phyloP scores from a whole-genome alignment of 2,329 filamentous ascomycete species.

The Exophiala sideris region DNA sequence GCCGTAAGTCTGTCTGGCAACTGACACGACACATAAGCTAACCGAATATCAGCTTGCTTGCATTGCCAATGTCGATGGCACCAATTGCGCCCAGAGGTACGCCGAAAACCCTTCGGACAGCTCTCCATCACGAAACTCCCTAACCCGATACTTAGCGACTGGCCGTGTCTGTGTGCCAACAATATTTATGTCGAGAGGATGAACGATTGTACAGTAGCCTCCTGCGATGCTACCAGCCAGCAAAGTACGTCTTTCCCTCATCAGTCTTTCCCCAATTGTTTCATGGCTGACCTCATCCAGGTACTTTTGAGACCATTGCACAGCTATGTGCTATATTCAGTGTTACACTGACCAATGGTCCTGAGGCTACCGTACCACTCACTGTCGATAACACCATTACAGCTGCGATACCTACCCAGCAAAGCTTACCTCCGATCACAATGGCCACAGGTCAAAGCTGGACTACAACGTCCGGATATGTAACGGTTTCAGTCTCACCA shows the following conservation, averaged over 20 bases:
- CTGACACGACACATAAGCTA: no score
- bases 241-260: conserved; percentile 21
- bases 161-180: conserved; percentile 27
- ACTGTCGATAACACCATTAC: conserved; percentile 22
- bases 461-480: conserved; percentile 5
- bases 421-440: conserved; percentile 16
- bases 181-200: conserved; percentile 23
- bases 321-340: conserved; percentile 25
- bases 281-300: conserved; percentile 13
- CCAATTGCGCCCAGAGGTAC: conserved; percentile 21
- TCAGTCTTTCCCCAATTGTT: no score
- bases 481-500: background rate
- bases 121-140: background rate
- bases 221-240: conserved; percentile 24
- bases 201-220: conserved; percentile 21
- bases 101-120: background rate
- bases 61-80: conserved; percentile 25
- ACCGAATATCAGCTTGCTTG: conserved; percentile 16
- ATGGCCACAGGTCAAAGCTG: background rate
- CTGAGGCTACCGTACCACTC: conserved; percentile 22
- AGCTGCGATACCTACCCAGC: conserved; percentile 16
- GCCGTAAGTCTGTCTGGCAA: conserved; percentile 10
- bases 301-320: conserved; percentile 23
- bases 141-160: conserved; percentile 15
- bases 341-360: conserved; percentile 20